Evolutionary conservation across 352 stramenopile species (phyloP), one percentile per base, ranked within the genome.

Genomic region (Pythium brachiatum): DNA sequence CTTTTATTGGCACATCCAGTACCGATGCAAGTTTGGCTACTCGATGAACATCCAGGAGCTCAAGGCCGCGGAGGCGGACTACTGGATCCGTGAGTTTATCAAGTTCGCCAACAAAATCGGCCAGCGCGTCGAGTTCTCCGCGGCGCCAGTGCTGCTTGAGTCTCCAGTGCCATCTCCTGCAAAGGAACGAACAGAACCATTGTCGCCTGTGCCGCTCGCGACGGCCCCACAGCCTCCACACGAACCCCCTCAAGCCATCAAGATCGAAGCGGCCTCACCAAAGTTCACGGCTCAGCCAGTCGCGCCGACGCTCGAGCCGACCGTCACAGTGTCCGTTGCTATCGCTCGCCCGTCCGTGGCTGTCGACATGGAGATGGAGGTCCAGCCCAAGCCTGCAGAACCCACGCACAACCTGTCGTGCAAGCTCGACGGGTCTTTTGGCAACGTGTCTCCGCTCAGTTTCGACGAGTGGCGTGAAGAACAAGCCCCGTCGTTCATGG

Each of bases 1-100:
- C 51, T 93, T 86, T 56, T 91, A 90, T 64, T 93, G 83, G 83
- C 80, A 91, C 69, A 76, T 93, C 54, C 78, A 93, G 72, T 83
- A 85, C 57, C 73, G 77, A 26, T 86, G 80, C 66, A 88, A 88
- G 54, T 79, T 86, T 36, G 77, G 78, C 8, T 73, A 77, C 60
- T 68, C 66, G 29, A 60, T 82, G 27, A 79, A 88, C 59, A 88
- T 90, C 55, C 80, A 86, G 47, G 68, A 81, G 46, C 78, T 90
- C 55, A 89, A 88, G 50, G 54, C 74, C 5, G 70, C 75, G n/a
- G 81, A 91, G 57, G 72, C 73, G 7, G 78, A 89, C 60, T 93
- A 89, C 47, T 91, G 81, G 83, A 74, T 84, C 54, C 72, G 68
- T 5, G 79, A 90, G 56, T 88, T 90, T 50, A 60, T 83, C 47